Evolutionary conservation across 495 filamentous ascomycete species (phyloP).

Genomic region (Barbatosphaeria neglecta): DNA sequence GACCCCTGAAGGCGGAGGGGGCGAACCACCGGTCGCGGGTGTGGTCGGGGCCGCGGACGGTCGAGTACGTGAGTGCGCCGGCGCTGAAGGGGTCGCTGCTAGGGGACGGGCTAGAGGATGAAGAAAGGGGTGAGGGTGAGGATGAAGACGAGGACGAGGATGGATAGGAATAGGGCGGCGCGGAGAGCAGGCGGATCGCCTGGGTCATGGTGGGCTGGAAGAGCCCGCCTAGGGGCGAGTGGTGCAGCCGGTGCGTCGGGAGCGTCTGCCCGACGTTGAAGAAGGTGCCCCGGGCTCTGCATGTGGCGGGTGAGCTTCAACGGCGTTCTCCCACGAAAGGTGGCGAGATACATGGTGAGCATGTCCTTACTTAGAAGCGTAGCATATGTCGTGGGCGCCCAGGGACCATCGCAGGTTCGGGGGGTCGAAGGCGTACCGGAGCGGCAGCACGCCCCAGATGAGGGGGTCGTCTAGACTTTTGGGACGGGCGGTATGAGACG

Average conservation of each 20-base stretch:
- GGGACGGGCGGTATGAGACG: neutral
- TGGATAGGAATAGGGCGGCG: slow-evolving; percentile 38
- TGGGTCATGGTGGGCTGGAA: slow-evolving; percentile 85
- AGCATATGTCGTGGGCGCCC: slow-evolving; percentile 90
- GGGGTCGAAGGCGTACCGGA: slow-evolving; percentile 53
- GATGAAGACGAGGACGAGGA: no score
- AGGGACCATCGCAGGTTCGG: slow-evolving; percentile 74
- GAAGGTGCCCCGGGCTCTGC: slow-evolving; percentile 50
- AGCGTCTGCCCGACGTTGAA: slow-evolving; percentile 81
- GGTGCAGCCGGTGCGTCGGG: slow-evolving; percentile 68
- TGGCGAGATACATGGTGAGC: neutral
- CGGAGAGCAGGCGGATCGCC: slow-evolving; percentile 71
- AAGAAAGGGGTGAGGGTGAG: no score
- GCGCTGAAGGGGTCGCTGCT: slow-evolving; percentile 47
- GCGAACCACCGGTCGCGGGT: slow-evolving; percentile 44
- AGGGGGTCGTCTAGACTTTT: slow-evolving; percentile 84
- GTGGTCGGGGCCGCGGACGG: no score
- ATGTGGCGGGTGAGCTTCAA: neutral
- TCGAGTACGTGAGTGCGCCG: slow-evolving; percentile 52
- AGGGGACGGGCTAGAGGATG: no score
- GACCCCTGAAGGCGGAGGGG: slow-evolving; percentile 40
- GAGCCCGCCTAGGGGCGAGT: slow-evolving; percentile 64
- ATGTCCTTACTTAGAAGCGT: slow-evolving; percentile 49
- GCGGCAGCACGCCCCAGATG: slow-evolving; percentile 79
- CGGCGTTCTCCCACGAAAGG: no score